Base-by-base conservation (phyloP, 257 asterid genomes). In the Solanum sitiens region DNA sequence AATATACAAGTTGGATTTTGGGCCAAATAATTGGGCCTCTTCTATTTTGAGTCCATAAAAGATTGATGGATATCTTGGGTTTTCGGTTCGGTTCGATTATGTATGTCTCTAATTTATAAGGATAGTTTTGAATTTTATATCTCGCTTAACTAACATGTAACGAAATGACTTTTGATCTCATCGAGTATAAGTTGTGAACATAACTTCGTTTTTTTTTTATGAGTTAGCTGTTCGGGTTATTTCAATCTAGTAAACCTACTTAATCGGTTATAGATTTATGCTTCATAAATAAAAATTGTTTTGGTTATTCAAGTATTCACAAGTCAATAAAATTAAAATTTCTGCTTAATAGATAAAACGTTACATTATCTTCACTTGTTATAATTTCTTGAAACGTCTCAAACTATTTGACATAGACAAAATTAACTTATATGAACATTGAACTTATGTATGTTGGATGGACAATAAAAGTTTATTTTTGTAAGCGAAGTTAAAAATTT, bases 51-150 rank as follows among this genome's bases (percentile, higher is more conserved):
- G 71, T 63, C 71, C 71, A 63, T 8, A 56, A 59, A 59, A 59
- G 27, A 59, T 59, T 21, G 68, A 59, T 21, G 27, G 13, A 59
- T 59, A 59, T 59, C 0, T 59, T 20, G 2, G 1, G 0, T 56
- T 56, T 18, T 39, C 1, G 7, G 30, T 27, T 50, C 21, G 0
- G 0, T 56, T 56, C n/a, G 11, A 0, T 18, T 56, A 18, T 56
- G 2, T 56, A 56, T 0, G 1, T 7, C 0, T 0, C n/a, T 53
- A 53, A 16, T 53, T 0, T 6, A 0, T 53, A 16, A 53, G 0
- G 11, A 56, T 56, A 56, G 0, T 56, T 59, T 59, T 59, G 2
- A 59, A 20, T 0, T 59, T 59, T 59, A 20, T 20, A 20, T 8
- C 67, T 59, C 5, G 2, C 25, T 59, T 59, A 7, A 59, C 25